Conservation (phyloP, 2,329 filamentous ascomycete genomes). For the Aspergillus pseudonomiae region DNA sequence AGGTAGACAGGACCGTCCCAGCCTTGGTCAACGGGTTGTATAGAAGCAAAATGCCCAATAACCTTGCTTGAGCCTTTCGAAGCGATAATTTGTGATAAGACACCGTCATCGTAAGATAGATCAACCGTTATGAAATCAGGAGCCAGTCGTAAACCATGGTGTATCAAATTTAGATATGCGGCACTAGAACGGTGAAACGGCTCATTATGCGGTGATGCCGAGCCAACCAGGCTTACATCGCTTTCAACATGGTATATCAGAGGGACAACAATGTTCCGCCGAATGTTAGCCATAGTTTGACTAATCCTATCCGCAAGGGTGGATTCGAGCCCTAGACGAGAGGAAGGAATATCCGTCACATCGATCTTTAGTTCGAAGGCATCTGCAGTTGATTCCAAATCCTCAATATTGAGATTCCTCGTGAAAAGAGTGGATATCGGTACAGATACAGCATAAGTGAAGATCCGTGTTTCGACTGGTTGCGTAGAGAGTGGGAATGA, state of each 20-base stretch:
- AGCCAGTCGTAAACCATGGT: constrained; percentile 63
- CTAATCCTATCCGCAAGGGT: constrained; percentile 57
- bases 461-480: constrained; percentile 61
- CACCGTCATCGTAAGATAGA: constrained; percentile 57
- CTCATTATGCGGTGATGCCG: constrained; percentile 29
- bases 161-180: constrained; percentile 60
- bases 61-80: constrained; percentile 61
- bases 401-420: constrained; percentile 62
- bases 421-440: constrained; percentile 60
- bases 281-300: constrained; percentile 60
- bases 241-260: constrained; percentile 58
- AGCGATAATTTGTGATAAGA: constrained; percentile 55
- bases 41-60: constrained; percentile 59
- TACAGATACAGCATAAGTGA: constrained; percentile 69
- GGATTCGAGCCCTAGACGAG: constrained; percentile 35
- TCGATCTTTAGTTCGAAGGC: constrained; percentile 66
- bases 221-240: constrained; percentile 18
- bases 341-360: constrained; percentile 27
- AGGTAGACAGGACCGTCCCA: constrained; percentile 63
- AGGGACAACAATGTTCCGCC: constrained; percentile 64
- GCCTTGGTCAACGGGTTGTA: constrained; percentile 45
- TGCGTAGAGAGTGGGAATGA: constrained; percentile 67
- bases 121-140: constrained; percentile 68
- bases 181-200: constrained; percentile 30
- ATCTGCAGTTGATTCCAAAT: constrained; percentile 67